Conservation (phyloP, 2,329 filamentous ascomycete genomes). For the Sporothrix globosa region DNA sequence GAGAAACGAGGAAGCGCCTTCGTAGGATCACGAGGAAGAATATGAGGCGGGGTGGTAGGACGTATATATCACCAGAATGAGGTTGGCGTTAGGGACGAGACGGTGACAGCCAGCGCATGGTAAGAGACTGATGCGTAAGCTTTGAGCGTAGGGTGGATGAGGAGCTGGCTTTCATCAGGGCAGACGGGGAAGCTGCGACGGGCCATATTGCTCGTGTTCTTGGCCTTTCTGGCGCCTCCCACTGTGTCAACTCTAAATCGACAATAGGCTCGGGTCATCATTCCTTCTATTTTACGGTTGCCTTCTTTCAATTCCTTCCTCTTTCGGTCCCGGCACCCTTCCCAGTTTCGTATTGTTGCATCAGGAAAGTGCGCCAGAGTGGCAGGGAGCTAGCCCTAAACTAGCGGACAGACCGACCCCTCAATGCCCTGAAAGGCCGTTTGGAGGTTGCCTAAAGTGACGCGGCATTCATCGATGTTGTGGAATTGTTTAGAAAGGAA, state of each 20-base stretch:
- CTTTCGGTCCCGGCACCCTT: neutral
- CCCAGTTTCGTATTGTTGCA: neutral
- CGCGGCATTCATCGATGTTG: neutral
- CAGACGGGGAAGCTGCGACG: conserved; percentile 13
- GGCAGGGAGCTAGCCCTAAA: conserved; percentile 2
- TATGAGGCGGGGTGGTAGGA: neutral
- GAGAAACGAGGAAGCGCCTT: neutral
- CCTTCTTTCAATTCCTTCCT: conserved; percentile 8
- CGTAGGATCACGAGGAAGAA: neutral
- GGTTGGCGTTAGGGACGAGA: too few relatives aligned
- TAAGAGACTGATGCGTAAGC: conserved; percentile 1
- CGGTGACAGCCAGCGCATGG: too few relatives aligned
- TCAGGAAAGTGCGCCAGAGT: neutral
- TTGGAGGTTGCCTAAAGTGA: conserved; percentile 21
- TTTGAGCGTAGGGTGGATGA: neutral
- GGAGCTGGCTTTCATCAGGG: neutral
- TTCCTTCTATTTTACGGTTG: conserved; percentile 16
- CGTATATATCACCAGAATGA: neutral
- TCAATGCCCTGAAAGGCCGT: neutral
- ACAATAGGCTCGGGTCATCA: conserved; percentile 13
- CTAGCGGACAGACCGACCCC: conserved; percentile 2
- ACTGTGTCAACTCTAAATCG: neutral
- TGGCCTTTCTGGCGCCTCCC: neutral
- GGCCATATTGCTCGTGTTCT: neutral
- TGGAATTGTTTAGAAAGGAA: neutral